Evolutionary conservation across 2,329 filamentous ascomycete genomes (phyloP).

Genomic region (Neurospora sp.): DNA sequence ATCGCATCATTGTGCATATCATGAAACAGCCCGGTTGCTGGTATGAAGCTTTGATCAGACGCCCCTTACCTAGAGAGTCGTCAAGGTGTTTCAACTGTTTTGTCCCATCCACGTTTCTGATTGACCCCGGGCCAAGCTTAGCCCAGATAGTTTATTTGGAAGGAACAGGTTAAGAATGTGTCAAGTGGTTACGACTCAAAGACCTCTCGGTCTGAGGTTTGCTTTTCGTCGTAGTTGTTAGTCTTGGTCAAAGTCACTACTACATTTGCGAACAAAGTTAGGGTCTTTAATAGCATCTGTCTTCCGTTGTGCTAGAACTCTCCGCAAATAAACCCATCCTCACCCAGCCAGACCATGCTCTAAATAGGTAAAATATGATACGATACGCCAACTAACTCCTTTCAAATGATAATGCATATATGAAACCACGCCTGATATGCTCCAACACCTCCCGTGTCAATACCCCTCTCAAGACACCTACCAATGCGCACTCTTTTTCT

Average conservation of each 20-base stretch:
- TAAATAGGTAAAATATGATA: background rate
- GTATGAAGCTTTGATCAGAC: background rate
- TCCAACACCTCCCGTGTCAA: background rate
- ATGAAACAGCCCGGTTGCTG: background rate
- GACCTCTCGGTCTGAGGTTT: no score
- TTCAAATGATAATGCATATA: background rate
- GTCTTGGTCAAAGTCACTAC: background rate
- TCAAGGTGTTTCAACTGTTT: background rate
- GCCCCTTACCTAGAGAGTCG: background rate
- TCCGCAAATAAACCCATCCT: background rate
- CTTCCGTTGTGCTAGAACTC: background rate
- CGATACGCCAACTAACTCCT: background rate
- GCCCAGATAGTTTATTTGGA: no score
- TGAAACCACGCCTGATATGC: background rate
- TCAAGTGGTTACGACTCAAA: no score
- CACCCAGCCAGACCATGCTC: background rate
- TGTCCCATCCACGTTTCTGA: background rate
- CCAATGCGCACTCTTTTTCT: slow-evolving; percentile 27
- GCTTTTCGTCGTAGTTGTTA: no score
- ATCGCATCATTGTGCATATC: background rate
- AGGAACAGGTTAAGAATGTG: no score
- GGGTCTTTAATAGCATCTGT: background rate
- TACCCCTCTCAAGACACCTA: slow-evolving; percentile 3
- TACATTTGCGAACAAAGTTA: background rate
- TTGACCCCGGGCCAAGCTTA: background rate